phyloP scores from a whole-genome alignment of 225 moss, liverwort and hornwort genomes.

The Pleurozium schreberi region DNA sequence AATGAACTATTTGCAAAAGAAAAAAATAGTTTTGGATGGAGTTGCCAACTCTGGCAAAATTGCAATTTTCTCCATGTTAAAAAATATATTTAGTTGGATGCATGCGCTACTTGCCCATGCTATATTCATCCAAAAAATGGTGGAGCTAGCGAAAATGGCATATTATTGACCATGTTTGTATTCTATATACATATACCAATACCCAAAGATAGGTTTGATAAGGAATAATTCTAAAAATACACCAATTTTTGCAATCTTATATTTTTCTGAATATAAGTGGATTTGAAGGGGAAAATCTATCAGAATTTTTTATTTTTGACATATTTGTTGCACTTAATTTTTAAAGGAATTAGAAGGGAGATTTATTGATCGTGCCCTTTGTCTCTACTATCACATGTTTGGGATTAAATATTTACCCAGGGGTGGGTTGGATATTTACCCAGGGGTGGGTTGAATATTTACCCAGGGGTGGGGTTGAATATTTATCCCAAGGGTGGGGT shows the following conservation, averaged over 20 bases:
- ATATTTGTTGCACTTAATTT: not conserved
- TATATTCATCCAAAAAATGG: not conserved
- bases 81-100: accelerated
- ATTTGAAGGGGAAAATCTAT: not conserved
- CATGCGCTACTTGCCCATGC: not conserved
- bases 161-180: not conserved
- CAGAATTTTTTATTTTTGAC: not conserved
- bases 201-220: not conserved
- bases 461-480: no score
- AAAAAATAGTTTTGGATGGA: no score
- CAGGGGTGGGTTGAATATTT: no score
- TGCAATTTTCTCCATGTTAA: not conserved
- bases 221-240: accelerated
- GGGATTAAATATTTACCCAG: no score
- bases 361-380: not conserved
- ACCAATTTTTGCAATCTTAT: not conserved
- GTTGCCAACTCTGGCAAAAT: not conserved
- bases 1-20: not conserved
- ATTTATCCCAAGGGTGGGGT: no score
- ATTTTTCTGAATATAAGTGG: not conserved
- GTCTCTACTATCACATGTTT: accelerated
- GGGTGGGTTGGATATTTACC: no score
- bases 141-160: not conserved
- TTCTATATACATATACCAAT: not conserved
- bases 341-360: accelerated